Evolutionary conservation across 352 stramenopile species (phyloP).

Genomic region (Globisporangium paroecandrum): DNA sequence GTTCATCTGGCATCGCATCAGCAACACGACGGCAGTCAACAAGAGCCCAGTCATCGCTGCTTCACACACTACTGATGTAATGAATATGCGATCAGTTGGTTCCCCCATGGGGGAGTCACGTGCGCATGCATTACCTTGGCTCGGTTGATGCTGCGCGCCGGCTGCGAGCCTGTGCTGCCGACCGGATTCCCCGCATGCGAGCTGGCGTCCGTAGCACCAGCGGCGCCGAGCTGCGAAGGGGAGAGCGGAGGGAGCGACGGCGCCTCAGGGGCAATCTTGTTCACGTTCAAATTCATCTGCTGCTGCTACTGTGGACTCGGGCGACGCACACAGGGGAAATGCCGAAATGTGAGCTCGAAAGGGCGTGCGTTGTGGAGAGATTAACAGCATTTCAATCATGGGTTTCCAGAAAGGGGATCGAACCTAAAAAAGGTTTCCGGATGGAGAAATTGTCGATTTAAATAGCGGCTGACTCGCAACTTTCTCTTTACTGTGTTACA

Average conservation of each 20-base stretch:
- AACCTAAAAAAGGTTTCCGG: no score
- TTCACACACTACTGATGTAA: background rate
- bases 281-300: constrained; percentile 18
- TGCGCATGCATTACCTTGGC: constrained; percentile 18
- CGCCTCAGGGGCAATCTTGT: constrained; percentile 16
- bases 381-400: no score
- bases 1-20: constrained; percentile 21
- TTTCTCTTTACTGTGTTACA: no score
- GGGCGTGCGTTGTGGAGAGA: background rate
- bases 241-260: background rate
- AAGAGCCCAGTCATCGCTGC: background rate
- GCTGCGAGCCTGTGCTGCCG: background rate
- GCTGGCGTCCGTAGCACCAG: background rate
- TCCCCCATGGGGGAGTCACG: no score
- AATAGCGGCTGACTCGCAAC: no score
- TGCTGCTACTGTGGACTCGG: background rate
- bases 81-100: background rate
- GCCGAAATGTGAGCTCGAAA: background rate
- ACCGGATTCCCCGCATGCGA: background rate
- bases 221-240: background rate
- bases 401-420: no score
- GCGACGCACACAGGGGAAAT: no score
- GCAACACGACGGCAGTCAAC: background rate
- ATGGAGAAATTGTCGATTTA: no score
- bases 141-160: constrained; percentile 19